Evolutionary conservation across 495 filamentous ascomycete species (phyloP).

Genomic region (Podospora appendiculata): DNA sequence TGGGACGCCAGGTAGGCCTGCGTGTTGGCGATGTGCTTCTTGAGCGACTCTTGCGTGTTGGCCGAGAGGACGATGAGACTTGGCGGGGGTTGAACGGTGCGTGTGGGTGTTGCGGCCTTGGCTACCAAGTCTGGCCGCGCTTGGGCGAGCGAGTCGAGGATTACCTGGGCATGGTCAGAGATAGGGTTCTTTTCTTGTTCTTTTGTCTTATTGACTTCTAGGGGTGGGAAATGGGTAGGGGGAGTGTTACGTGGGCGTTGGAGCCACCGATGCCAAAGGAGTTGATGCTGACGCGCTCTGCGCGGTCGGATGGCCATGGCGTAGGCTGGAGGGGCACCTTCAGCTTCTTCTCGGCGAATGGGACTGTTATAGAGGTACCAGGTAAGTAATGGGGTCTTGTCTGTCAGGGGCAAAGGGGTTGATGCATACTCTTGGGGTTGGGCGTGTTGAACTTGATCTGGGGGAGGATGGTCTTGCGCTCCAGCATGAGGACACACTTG

Average conservation of each 20-base stretch:
- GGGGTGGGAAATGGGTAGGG: neutral
- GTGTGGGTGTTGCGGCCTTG: neutral
- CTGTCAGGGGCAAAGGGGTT: neutral
- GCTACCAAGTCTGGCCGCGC: neutral
- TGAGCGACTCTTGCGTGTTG: neutral
- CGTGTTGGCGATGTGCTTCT: constrained; percentile 1
- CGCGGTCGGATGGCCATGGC: constrained; percentile 12
- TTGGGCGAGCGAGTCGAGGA: too few relatives aligned
- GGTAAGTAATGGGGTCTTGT: too few relatives aligned
- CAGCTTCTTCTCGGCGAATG: constrained; percentile 9
- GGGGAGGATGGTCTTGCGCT: constrained; percentile 31
- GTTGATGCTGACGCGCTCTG: constrained; percentile 35
- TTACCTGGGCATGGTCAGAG: too few relatives aligned
- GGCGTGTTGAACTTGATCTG: constrained; percentile 22
- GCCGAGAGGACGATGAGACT: neutral
- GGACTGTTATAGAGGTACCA: constrained; percentile 1
- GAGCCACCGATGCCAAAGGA: constrained; percentile 47
- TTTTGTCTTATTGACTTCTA: too few relatives aligned
- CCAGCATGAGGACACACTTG: neutral
- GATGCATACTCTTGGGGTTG: neutral
- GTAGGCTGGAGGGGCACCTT: constrained; percentile 15
- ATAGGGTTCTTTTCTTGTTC: too few relatives aligned
- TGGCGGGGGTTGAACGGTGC: neutral
- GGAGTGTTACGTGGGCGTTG: constrained; percentile 31
- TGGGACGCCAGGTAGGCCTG: neutral